These are phyloP conservation scores for Amborella trichopoda DNA, from an alignment of 164 flowering plant genomes.

Conservation along the genomic window DNA sequence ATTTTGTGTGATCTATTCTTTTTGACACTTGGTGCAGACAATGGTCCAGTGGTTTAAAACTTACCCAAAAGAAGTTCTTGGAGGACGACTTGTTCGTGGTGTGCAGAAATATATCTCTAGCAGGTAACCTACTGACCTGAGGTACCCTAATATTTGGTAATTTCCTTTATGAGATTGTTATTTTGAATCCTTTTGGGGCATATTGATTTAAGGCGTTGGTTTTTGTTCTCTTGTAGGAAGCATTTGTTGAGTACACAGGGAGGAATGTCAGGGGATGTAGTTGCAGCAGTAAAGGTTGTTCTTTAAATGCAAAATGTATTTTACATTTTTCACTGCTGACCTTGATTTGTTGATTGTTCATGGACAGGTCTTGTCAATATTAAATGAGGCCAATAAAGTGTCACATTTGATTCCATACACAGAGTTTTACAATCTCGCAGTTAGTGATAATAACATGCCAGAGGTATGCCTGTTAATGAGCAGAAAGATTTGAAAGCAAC, in stretches of 20 bases:
- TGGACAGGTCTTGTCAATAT: background rate
- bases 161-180: background rate
- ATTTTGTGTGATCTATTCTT: too few relatives aligned
- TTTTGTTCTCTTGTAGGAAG: background rate
- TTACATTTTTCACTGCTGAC: too few relatives aligned
- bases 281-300: background rate
- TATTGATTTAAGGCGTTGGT: background rate
- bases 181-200: background rate
- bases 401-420: constrained; percentile 2
- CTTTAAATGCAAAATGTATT: too few relatives aligned
- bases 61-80: background rate
- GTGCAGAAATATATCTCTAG: constrained; percentile 1
- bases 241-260: background rate
- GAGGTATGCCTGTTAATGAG: too few relatives aligned
- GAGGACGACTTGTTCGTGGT: constrained; percentile 1
- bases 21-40: too few relatives aligned
- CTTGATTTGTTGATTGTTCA: too few relatives aligned
- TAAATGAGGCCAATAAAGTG: background rate
- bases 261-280: background rate
- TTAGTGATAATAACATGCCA: background rate
- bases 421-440: background rate
- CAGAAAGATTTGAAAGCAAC: too few relatives aligned
- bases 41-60: background rate
- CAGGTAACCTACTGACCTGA: background rate
- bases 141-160: background rate